These are phyloP conservation scores for Misopates orontium DNA, from an alignment of 257 asterid genomes.

Conservation along the genomic window DNA sequence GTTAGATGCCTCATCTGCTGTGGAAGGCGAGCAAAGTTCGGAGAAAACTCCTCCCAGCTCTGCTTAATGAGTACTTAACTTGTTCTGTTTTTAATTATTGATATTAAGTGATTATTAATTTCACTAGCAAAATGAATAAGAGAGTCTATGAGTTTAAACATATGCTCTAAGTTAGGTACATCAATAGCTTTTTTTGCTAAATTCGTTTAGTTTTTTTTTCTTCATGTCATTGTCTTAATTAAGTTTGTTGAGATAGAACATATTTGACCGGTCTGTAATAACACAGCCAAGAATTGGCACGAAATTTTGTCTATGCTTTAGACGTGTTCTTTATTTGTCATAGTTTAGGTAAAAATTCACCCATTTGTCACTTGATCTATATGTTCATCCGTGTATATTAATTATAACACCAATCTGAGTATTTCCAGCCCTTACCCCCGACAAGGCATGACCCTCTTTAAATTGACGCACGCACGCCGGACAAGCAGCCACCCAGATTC, in stretches of 20 bases:
- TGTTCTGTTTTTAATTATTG: background rate
- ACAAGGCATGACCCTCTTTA: too few species aligned
- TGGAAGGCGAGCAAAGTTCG: slow-evolving; percentile 28
- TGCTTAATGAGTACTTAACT: slow-evolving; percentile 25
- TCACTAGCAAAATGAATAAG: slow-evolving; percentile 32
- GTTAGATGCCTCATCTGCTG: slow-evolving; percentile 32
- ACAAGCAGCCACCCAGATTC: too few species aligned
- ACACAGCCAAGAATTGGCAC: background rate
- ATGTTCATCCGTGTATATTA: too few species aligned
- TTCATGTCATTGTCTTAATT: background rate
- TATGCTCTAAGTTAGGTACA: slow-evolving; percentile 11
- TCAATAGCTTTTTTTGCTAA: slow-evolving; percentile 3
- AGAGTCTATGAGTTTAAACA: slow-evolving; percentile 21
- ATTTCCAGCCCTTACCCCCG: too few species aligned
- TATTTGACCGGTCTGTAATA: background rate
- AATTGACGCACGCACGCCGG: too few species aligned
- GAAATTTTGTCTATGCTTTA: background rate
- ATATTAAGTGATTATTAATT: slow-evolving; percentile 6
- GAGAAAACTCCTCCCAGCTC: slow-evolving; percentile 33
- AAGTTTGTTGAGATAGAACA: background rate
- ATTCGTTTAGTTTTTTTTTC: background rate
- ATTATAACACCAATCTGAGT: too few species aligned
- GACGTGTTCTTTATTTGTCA: background rate
- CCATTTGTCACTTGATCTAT: too few species aligned
- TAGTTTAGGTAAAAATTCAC: too few species aligned